Conservation (phyloP, 306 rosid species). For the Myrica gale region DNA sequence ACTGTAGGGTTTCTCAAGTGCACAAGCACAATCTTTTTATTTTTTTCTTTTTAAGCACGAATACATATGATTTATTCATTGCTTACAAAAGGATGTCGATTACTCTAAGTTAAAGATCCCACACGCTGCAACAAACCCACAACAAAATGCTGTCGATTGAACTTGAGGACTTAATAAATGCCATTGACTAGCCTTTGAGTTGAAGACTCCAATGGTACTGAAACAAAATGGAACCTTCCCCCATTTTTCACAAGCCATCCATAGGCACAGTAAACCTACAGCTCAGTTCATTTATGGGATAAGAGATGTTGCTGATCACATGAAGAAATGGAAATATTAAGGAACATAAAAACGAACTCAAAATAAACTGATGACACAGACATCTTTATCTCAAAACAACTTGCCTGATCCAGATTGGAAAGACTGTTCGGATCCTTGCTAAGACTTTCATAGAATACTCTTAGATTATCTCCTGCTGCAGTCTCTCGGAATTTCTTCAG, state of each 20-base stretch:
- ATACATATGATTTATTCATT: neutral
- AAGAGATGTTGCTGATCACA: neutral
- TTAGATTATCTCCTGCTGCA: conserved; percentile 98
- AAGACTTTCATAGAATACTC: conserved; percentile 96
- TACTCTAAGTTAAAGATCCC: neutral
- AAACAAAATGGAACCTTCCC: neutral
- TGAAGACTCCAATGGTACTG: neutral
- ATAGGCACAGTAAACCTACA: neutral
- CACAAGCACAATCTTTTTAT: neutral
- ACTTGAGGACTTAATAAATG: neutral
- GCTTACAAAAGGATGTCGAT: neutral
- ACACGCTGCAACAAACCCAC: neutral
- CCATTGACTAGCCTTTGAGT: neutral
- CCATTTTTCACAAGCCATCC: neutral
- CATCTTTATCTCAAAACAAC: conserved; percentile 26
- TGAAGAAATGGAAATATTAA: neutral
- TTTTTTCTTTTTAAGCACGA: neutral
- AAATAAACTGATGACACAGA: neutral
- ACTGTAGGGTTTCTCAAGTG: neutral
- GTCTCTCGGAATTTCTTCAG: conserved; percentile 92
- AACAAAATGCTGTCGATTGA: neutral
- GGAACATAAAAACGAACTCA: neutral
- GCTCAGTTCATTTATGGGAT: neutral
- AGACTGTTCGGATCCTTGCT: conserved; percentile 99
- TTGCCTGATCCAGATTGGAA: conserved; percentile 93